phyloP scores from a whole-genome alignment of 176 grass and related monocot species.

The Pontederia crassipes region DNA sequence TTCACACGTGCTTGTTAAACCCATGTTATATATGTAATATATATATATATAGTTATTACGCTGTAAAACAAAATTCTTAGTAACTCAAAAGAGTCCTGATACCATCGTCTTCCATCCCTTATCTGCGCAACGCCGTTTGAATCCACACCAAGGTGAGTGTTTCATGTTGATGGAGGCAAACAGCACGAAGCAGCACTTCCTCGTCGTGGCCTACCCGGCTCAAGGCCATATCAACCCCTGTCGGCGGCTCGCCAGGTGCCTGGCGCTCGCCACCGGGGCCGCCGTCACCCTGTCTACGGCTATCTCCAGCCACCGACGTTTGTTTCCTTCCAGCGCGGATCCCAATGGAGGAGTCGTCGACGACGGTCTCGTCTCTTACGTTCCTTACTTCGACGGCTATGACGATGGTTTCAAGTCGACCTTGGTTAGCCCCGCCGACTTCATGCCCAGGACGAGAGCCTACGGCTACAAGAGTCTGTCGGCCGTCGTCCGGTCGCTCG shows the following conservation, averaged over 20 bases:
- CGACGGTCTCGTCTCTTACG: constrained; percentile 16
- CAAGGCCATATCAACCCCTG: constrained; percentile 72
- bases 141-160: too few species aligned
- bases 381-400: constrained; percentile 43
- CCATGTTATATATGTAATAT: too few species aligned
- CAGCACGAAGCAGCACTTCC: constrained; percentile 28
- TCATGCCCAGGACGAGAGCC: neutral
- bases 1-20: too few species aligned
- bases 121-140: too few species aligned
- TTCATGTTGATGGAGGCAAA: neutral
- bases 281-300: constrained; percentile 47
- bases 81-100: too few species aligned
- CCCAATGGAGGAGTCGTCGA: constrained; percentile 10
- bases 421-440: too few species aligned
- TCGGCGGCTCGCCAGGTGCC: constrained; percentile 40
- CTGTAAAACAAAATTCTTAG: too few species aligned
- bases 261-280: constrained; percentile 16
- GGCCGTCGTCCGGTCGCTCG: neutral
- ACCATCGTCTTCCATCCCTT: too few species aligned
- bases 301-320: constrained; percentile 32
- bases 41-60: too few species aligned
- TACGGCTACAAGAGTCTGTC: constrained; percentile 13
- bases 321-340: constrained; percentile 23
- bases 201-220: constrained; percentile 34
- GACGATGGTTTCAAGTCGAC: constrained; percentile 8